Base-by-base conservation (phyloP, 139 green algal species). In the Chlorokybus atmophyticus region DNA sequence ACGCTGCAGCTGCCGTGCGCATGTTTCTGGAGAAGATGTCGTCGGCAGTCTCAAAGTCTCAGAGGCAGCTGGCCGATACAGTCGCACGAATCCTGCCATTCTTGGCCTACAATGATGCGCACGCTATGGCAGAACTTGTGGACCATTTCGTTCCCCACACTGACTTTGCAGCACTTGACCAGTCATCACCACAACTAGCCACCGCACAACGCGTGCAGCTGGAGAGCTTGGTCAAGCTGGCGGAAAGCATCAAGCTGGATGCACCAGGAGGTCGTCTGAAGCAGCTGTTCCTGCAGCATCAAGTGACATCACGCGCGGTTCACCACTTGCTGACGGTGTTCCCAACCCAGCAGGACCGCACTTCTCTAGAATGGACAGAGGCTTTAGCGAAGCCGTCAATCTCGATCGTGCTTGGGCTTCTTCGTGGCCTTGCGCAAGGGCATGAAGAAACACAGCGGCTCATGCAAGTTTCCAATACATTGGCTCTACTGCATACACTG, bases 401-500 rank as follows among this genome's bases (percentile, higher is more conserved):
- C 51, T 55, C 73, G 2, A 35, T 68, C 5, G 19, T 65, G 23
- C 52, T 70, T 23, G 50, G 56, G 14, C 50, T 83, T 48, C 75
- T 83, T 17, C 29, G 52, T 7, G 62, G 71, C 8, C 60, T 83
- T 2, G 41, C 53, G 19, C 29, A 42, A 2, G 64, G 68, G 8
- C 65, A 80, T 40, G 39, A 31, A 14, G n/a, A 31, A 4, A 64
- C 57, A 29, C 61, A 60, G 26, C 42, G 51, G 54, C 27, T 55
- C 44, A 30, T 66, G 23, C 7, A n/a, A 25, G 51, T 39, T 14
- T 19, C 52, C 4, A 24, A 40, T 5, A 41, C 83, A 32, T 62
- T 85, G 24, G 52, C 32, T 2, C 65, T 84, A 32, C 60, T 84
- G 52, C 79, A 84, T 32, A 52, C 57, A 25, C 66, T 85, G 1